Evolutionary conservation across 1,139 yeast species (phyloP), one percentile per base, ranked within the genome.

Genomic region (Citeromyces siamensis): DNA sequence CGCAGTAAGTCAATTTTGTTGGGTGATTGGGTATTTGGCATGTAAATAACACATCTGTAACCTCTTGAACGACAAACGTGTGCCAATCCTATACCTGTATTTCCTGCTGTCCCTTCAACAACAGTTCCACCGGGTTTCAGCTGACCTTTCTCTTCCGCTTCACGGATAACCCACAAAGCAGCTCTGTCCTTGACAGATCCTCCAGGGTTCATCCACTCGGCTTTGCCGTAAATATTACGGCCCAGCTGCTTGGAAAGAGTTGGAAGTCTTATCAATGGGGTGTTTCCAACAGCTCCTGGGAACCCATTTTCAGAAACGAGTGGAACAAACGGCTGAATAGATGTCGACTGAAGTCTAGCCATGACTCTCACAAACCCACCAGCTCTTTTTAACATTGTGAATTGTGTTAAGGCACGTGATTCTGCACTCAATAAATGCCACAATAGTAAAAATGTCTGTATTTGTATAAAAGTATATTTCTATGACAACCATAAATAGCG

Each of bases 171-270:
- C 50, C 64, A 84, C 35, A 81, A 62, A 0, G 95, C 95, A 6
- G 95, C 95, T 41, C 96, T 68, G 55, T 85, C 96, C 54, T 85
- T 85, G 42, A 86, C 86, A 5, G 94, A 80, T 1, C 95, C 96
- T 35, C 95, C 95, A 2, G 96, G 96, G 58, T 86, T 85, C 80
- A 82, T 81, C 60, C 76, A 82, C 59, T 85, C 96, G 10, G 94
- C 94, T 55, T 85, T 85, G 37, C 84, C 95, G 52, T 74, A 84
- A 46, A 85, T 75, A 49, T 85, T 81, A 47, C 94, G 64, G 8
- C 85, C 85, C 14, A 77, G 58, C 44, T 69, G 68, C 26, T 64
- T 60, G 13, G 85, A 75, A 35, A 84, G 64, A 34, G 61, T 63
- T 40, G 79, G 76, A 37, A 86, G 66, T 46, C 70, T 68, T 44